Conservation (phyloP, 1,139 yeast species). For the Pichia sp. region DNA sequence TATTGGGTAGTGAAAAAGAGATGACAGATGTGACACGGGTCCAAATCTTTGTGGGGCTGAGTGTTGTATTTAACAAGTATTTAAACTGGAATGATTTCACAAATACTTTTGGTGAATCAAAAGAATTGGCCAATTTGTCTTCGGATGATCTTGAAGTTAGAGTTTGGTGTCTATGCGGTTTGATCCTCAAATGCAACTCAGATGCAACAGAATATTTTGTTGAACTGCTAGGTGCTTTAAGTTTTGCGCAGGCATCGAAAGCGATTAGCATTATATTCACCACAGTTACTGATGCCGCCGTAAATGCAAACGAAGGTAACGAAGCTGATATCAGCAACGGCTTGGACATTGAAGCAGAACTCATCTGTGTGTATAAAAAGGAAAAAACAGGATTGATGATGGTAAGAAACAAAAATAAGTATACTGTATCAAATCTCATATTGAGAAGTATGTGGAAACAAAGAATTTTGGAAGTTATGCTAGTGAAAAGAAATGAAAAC, state of each 20-base stretch:
- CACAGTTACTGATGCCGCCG: conserved; percentile 17
- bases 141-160: conserved; percentile 7
- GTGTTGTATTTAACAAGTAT: conserved; percentile 18
- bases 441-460: conserved; percentile 22
- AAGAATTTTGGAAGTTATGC: conserved; percentile 14
- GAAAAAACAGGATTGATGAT: conserved; percentile 7
- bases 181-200: conserved; percentile 17
- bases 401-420: conserved; percentile 22
- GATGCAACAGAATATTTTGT: conserved; percentile 13
- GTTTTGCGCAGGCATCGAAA: conserved; percentile 6
- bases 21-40: conserved; percentile 4
- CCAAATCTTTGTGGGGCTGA: conserved; percentile 12
- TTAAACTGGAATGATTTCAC: conserved; percentile 8
- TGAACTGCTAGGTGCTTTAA: not conserved
- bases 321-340: not conserved
- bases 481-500: not conserved
- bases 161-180: conserved; percentile 18
- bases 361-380: conserved; percentile 12
- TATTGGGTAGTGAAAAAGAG: not conserved
- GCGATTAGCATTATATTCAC: conserved; percentile 16
- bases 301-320: conserved; percentile 1
- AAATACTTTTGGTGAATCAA: not conserved
- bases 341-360: conserved; percentile 1
- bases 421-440: conserved; percentile 23
- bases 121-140: not conserved